Evolutionary conservation across 306 rosid genomes (phyloP).

Genomic region (Vigna trinervia): DNA sequence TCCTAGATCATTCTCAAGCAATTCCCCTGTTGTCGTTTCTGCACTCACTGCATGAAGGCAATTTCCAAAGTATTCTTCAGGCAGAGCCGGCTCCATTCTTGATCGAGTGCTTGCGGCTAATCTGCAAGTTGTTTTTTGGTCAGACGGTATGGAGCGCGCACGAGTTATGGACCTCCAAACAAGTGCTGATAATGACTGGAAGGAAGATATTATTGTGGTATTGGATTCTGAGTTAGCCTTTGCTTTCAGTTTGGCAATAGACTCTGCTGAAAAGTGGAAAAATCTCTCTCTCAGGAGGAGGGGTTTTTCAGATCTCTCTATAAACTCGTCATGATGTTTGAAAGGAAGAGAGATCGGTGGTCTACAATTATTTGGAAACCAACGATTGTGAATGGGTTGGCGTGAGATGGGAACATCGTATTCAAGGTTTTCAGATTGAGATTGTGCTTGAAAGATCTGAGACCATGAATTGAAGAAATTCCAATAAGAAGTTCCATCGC

Average conservation of each 20-base stretch:
- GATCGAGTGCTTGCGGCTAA: slow-evolving; percentile 48
- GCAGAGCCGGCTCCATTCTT: slow-evolving; percentile 58
- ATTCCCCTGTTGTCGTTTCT: slow-evolving; percentile 44
- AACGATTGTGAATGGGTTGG: slow-evolving; percentile 53
- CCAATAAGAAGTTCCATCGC: slow-evolving; percentile 69
- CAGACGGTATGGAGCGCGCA: slow-evolving; percentile 23
- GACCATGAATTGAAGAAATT: slow-evolving; percentile 63
- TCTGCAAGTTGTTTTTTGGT: slow-evolving; percentile 46
- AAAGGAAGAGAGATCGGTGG: slow-evolving; percentile 54
- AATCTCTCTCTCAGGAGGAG: slow-evolving; percentile 51
- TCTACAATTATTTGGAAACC: slow-evolving; percentile 57
- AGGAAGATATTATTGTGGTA: slow-evolving; percentile 54
- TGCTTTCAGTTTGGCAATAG: slow-evolving; percentile 61
- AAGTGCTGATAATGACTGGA: slow-evolving; percentile 61
- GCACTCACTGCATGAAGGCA: background rate
- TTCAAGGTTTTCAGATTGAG: background rate
- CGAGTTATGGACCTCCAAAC: slow-evolving; percentile 65
- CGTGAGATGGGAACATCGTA: slow-evolving; percentile 17
- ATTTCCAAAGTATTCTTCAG: slow-evolving; percentile 62
- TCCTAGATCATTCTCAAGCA: slow-evolving; percentile 50
- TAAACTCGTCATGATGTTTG: slow-evolving; percentile 53
- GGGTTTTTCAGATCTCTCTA: slow-evolving; percentile 50
- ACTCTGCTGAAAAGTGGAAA: slow-evolving; percentile 60
- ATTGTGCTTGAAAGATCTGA: slow-evolving; percentile 54
- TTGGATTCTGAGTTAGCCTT: slow-evolving; percentile 54